Conservation (phyloP, 495 filamentous ascomycete species). For the Penicillium canariense region DNA sequence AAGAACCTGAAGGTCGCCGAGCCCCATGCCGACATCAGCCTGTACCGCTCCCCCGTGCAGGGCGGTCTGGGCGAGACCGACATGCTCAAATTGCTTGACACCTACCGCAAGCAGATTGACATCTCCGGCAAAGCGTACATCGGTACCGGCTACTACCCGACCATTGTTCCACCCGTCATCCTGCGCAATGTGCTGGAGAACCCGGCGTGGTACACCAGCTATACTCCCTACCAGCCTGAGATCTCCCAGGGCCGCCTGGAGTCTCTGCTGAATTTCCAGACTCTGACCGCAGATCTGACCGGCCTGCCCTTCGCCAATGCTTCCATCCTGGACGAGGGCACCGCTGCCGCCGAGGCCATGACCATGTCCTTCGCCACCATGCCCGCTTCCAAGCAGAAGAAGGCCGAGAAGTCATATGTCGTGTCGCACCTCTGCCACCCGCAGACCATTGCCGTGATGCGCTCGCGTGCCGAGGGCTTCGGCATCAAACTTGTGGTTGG, state of each 20-base stretch:
- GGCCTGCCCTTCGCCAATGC: constrained; percentile 90
- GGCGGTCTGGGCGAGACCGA: constrained; percentile 65
- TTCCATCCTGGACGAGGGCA: constrained; percentile 89
- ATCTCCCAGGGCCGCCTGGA: constrained; percentile 95
- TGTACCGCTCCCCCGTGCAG: constrained; percentile 46
- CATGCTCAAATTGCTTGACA: constrained; percentile 59
- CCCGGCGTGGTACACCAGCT: constrained; percentile 98
- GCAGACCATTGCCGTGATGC: constrained; percentile 84
- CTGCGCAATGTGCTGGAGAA: constrained; percentile 92
- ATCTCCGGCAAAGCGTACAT: constrained; percentile 63
- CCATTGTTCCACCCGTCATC: constrained; percentile 85
- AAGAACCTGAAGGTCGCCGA: constrained; percentile 47
- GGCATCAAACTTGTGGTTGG: constrained; percentile 74
- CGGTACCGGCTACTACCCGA: constrained; percentile 85
- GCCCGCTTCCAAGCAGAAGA: constrained; percentile 68
- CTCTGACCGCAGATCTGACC: constrained; percentile 86
- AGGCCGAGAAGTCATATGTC: constrained; percentile 74
- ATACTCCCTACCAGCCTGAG: constrained; percentile 97
- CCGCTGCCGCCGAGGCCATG: constrained; percentile 96
- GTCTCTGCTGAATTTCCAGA: constrained; percentile 96
- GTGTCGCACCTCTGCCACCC: constrained; percentile 83
- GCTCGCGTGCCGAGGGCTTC: constrained; percentile 89
- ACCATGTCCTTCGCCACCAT: constrained; percentile 83
- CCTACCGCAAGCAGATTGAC: constrained; percentile 64
- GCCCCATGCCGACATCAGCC: constrained; percentile 37